phyloP scores from a whole-genome alignment of 2,329 filamentous ascomycete species.

The Colletotrichum sansevieriae region DNA sequence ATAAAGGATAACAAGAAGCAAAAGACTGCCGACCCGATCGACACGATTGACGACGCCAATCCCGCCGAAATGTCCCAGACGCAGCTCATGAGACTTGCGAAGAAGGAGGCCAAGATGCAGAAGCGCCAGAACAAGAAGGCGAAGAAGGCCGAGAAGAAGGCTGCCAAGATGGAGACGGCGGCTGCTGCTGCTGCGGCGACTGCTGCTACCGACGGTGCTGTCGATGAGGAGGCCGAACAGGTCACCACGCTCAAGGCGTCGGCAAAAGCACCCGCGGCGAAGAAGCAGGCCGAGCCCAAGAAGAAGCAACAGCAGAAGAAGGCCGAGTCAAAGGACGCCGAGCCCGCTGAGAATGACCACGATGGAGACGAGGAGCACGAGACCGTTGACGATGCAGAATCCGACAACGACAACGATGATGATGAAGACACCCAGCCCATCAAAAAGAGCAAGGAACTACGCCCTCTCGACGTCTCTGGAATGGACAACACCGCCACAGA shows the following conservation, averaged over 20 bases:
- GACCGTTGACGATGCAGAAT: slow-evolving; percentile 10
- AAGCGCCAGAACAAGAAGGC: slow-evolving; percentile 64
- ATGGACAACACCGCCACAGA: slow-evolving; percentile 59
- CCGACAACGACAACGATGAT: slow-evolving; percentile 10
- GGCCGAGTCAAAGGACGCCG: slow-evolving; percentile 43
- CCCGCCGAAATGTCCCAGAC: slow-evolving; percentile 43
- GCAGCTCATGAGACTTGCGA: slow-evolving; percentile 41
- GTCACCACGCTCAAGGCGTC: slow-evolving; percentile 50
- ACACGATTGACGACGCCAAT: slow-evolving; percentile 39
- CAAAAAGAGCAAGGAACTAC: slow-evolving; percentile 39
- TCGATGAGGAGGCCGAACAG: slow-evolving; percentile 46
- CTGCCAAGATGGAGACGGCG: slow-evolving; percentile 42
- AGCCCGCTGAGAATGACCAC: slow-evolving; percentile 33
- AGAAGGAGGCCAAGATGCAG: slow-evolving; percentile 50
- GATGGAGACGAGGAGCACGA: slow-evolving; percentile 40
- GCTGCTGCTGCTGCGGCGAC: no score
- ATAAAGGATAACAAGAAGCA: slow-evolving; percentile 67
- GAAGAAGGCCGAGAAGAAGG: slow-evolving; percentile 46
- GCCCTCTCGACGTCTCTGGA: slow-evolving; percentile 48
- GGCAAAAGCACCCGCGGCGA: slow-evolving; percentile 59
- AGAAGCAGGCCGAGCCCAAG: slow-evolving; percentile 56
- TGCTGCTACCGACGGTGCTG: slow-evolving; percentile 1
- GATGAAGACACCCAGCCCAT: slow-evolving; percentile 42
- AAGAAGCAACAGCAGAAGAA: slow-evolving; percentile 51
- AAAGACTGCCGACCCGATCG: slow-evolving; percentile 51